Evolutionary conservation across 148 eudicot genomes (phyloP).

Genomic region (Rhododendron kiyosumense): DNA sequence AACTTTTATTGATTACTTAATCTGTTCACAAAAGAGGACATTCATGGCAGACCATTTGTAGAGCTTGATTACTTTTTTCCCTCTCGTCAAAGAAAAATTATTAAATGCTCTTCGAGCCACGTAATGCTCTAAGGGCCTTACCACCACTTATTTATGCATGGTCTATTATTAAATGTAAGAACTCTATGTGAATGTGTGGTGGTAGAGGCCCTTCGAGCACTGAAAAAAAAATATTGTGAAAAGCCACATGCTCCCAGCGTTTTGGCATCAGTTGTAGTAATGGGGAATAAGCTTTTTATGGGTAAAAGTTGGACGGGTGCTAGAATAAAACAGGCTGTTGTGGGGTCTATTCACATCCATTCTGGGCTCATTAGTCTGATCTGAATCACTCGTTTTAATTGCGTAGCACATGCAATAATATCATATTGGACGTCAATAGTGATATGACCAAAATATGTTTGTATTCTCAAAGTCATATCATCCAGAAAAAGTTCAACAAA

Average conservation of each 20-base stretch:
- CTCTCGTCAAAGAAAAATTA: not conserved
- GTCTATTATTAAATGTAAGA: too few species aligned
- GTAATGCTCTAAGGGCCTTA: too few species aligned
- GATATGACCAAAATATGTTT: not conserved
- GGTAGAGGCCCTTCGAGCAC: not conserved
- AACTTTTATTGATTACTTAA: too few species aligned
- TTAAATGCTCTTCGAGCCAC: too few species aligned
- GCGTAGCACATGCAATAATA: not conserved
- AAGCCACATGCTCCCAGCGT: not conserved
- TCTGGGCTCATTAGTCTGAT: not conserved
- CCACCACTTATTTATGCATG: too few species aligned
- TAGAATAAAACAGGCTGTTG: not conserved
- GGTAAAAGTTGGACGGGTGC: too few species aligned
- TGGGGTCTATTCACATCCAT: not conserved
- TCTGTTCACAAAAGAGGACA: not conserved
- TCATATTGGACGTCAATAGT: not conserved
- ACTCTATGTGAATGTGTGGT: not conserved
- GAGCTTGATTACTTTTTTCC: not conserved
- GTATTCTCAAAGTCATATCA: not conserved
- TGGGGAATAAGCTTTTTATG: not conserved
- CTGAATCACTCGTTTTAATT: not conserved
- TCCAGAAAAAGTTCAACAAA: not conserved
- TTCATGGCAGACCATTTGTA: not conserved
- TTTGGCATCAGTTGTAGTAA: not conserved
- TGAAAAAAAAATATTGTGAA: too few species aligned